These are phyloP conservation scores for Colletotrichum sp. DNA, from an alignment of 2,329 filamentous ascomycete species.

Conservation along the genomic window DNA sequence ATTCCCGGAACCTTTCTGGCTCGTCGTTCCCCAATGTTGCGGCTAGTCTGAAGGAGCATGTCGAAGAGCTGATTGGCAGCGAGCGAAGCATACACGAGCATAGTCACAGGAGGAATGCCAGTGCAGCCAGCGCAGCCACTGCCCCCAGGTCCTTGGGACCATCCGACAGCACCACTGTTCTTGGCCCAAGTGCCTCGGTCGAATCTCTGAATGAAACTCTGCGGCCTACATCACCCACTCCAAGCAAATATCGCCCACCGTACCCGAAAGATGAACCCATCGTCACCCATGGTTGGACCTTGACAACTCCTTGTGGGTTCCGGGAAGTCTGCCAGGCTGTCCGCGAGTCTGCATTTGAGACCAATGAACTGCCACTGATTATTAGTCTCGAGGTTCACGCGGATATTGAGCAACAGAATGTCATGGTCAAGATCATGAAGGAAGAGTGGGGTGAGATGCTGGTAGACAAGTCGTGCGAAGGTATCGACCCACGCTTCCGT, in stretches of 20 bases:
- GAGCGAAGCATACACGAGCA: constrained; percentile 21
- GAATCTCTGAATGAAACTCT: constrained; percentile 26
- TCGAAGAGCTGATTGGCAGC: constrained; percentile 32
- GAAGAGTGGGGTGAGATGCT: constrained; percentile 82
- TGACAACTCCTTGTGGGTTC: constrained; percentile 87
- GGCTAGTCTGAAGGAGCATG: constrained; percentile 41
- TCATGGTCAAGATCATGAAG: constrained; percentile 94
- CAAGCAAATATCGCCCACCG: constrained; percentile 29
- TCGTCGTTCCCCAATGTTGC: constrained; percentile 51
- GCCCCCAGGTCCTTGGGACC: constrained; percentile 33
- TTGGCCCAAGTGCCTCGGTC: constrained; percentile 38
- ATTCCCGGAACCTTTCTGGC: constrained; percentile 52
- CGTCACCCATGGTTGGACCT: constrained; percentile 82
- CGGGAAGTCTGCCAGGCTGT: constrained; percentile 85
- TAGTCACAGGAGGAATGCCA: constrained; percentile 45
- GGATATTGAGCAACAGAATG: constrained; percentile 79
- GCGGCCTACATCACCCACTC: constrained; percentile 24
- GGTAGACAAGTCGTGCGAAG: constrained; percentile 62
- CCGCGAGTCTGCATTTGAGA: constrained; percentile 77
- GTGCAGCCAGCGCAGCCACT: constrained; percentile 27
- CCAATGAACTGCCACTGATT: constrained; percentile 81
- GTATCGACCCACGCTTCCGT: constrained; percentile 55
- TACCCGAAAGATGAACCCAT: constrained; percentile 69
- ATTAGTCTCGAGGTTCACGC: constrained; percentile 93
- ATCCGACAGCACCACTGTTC: constrained; percentile 23